A percentile compares a stretch with the other conserved stretches of the same genome.
These are phyloP conservation scores for Fusarium vanettenii DNA, from an alignment of 2,329 filamentous ascomycete genomes.

Conservation along the genomic window DNA sequence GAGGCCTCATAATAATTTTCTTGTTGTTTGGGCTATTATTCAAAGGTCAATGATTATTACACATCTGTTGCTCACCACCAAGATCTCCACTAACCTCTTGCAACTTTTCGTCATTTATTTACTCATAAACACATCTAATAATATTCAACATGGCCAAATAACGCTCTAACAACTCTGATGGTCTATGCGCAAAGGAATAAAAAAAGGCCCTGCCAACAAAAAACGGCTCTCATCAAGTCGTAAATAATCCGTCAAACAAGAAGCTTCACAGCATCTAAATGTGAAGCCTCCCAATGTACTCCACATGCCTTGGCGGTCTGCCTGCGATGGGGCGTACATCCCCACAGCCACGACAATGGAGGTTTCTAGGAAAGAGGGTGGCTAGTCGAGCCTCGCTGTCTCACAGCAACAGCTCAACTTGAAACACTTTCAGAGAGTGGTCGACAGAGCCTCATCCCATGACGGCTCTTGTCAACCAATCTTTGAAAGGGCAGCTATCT, in stretches of 20 bases:
- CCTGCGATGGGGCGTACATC: background rate
- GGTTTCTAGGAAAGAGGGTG: background rate
- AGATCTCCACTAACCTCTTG: background rate
- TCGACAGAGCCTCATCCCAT: background rate
- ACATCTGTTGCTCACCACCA: background rate
- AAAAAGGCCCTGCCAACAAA: conserved; percentile 1
- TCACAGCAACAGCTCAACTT: background rate
- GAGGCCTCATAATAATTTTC: too few relatives aligned
- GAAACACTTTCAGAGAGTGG: background rate
- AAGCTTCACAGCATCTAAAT: background rate
- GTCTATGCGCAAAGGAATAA: conserved; percentile 9
- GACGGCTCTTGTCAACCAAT: background rate
- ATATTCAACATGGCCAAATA: background rate
- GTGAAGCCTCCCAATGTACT: background rate
- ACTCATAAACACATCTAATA: background rate
- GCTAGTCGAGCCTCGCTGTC: background rate
- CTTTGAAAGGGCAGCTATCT: background rate
- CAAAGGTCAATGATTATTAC: background rate
- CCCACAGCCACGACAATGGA: background rate
- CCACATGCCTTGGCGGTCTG: background rate
- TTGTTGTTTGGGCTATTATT: background rate
- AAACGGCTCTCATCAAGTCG: conserved; percentile 22
- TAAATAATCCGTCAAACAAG: background rate
- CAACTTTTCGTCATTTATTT: background rate
- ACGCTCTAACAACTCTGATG: conserved; percentile 2